These are phyloP conservation scores for Ambrosia trifida DNA, from an alignment of 129 eudicot genomes.

Conservation along the genomic window DNA sequence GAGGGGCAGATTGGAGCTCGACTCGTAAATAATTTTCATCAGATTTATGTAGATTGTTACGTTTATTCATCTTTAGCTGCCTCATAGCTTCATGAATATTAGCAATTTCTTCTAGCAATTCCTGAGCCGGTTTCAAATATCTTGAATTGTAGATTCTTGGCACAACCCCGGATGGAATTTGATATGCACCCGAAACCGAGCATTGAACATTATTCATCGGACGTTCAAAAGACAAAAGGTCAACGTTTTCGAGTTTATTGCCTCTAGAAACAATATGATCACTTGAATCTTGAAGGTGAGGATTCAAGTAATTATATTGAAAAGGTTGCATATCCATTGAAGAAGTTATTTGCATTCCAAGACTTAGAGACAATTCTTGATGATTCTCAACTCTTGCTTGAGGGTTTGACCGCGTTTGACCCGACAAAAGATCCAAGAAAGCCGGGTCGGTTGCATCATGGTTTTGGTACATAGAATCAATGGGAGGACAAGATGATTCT, in stretches of 20 bases:
- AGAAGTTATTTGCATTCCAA: conserved; percentile 65
- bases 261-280: conserved; percentile 38
- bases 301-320: conserved; percentile 53
- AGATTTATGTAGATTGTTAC: conserved; percentile 30
- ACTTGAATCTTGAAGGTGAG: conserved; percentile 44
- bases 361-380: conserved; percentile 75
- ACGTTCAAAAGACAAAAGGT: conserved; percentile 54
- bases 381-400: conserved; percentile 32
- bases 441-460: conserved; percentile 36
- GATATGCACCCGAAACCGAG: conserved; percentile 38
- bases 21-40: conserved; percentile 39
- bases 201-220: conserved; percentile 36
- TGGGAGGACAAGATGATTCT: conserved; percentile 46
- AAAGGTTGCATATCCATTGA: conserved; percentile 47
- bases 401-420: conserved; percentile 29
- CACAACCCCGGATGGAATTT: conserved; percentile 44
- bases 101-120: conserved; percentile 75
- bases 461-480: conserved; percentile 50
- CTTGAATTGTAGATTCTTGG: conserved; percentile 56
- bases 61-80: conserved; percentile 45
- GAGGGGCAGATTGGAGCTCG: conserved; percentile 21
- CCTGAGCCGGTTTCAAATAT: conserved; percentile 73
- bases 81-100: conserved; percentile 64
- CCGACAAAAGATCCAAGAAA: conserved; percentile 46
- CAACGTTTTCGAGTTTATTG: conserved; percentile 43